Base-by-base conservation (phyloP, 2,329 filamentous ascomycete genomes). In the Fusarium pseudograminearum region DNA sequence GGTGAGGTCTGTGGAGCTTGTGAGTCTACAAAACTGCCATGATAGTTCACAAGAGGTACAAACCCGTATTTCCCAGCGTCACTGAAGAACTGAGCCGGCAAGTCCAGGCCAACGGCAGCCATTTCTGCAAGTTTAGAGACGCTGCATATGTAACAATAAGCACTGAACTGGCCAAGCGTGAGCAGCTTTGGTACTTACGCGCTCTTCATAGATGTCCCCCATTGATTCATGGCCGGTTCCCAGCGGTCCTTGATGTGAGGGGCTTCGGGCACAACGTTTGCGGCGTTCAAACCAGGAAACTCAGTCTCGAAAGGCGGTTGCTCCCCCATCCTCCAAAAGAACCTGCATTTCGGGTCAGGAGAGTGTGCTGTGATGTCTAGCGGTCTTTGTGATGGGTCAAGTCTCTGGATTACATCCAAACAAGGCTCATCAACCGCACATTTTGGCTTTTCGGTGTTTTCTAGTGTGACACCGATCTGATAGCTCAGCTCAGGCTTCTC, bases 401-500 rank as follows among this genome's bases (percentile, higher is more conserved):
- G 82, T 7, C 86, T 82, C 70, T 80, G 70, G 69, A 89, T 89
- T 44, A 89, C 83, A 65, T 83, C 80, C 34, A 89, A 82, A 69
- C 87, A 89, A 31, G 87, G 86, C 80, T 85, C 86, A 76, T 89
- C 86, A 68, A 88, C 86, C 61, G 87, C 87, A 77, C 87, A 89
- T 78, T 88, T 88, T 57, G 87, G 87, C 80, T 85, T 87, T 80
- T 89, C 87, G 2, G 87, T 89, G 78, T 88, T 87, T 71, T 88
- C 87, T 57, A 89, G 83, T 33, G 87, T 89, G 42, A 88, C 87
- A 67, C 87, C 87, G 51, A 89, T 82, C 78, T 89, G 87, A 79
- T 88, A 89, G 74, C 84, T 83, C 28, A 89, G 79, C 73, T 85
- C 85, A 8, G 87, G 87, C 4, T 86, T 83, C 79, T 88, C 86